Evolutionary conservation across 768 basidiomycete genomes (phyloP).

Genomic region (Xerocomellus chrysenteron): DNA sequence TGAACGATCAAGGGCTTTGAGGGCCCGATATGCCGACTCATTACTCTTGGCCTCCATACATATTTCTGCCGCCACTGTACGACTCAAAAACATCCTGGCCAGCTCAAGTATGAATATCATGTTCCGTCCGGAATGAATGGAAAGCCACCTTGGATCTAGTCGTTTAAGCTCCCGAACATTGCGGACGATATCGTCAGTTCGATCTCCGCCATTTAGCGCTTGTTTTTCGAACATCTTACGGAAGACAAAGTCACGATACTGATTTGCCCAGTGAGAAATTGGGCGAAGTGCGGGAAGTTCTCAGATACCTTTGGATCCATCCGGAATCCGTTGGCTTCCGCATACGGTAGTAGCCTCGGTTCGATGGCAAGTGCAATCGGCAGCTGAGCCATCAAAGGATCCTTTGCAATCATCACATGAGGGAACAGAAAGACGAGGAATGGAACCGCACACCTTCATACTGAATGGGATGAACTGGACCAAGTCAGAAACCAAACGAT

Average conservation of each 20-base stretch:
- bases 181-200: constrained; percentile 59
- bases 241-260: constrained; percentile 87
- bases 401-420: constrained; percentile 40
- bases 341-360: constrained; percentile 69
- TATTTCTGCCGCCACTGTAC: constrained; percentile 80
- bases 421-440: background rate
- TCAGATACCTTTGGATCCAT: constrained; percentile 71
- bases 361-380: constrained; percentile 77
- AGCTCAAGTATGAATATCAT: constrained; percentile 3
- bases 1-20: constrained; percentile 64
- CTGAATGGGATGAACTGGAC: constrained; percentile 76
- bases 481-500: constrained; percentile 14
- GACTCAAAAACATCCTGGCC: constrained; percentile 74
- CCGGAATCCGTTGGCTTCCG: constrained; percentile 68
- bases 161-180: constrained; percentile 73
- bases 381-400: constrained; percentile 75
- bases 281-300: background rate
- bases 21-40: constrained; percentile 63
- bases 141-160: constrained; percentile 61
- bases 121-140: background rate
- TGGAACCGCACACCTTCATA: constrained; percentile 48
- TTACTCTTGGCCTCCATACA: constrained; percentile 80
- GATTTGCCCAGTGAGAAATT: constrained; percentile 13
- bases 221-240: constrained; percentile 79
- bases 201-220: constrained; percentile 46